Percentiles rank a stretch among this genome's conserved stretches.
These are phyloP conservation scores for Naegleria lovaniensis DNA, from an alignment of 208 protist species.

Conservation along the genomic window DNA sequence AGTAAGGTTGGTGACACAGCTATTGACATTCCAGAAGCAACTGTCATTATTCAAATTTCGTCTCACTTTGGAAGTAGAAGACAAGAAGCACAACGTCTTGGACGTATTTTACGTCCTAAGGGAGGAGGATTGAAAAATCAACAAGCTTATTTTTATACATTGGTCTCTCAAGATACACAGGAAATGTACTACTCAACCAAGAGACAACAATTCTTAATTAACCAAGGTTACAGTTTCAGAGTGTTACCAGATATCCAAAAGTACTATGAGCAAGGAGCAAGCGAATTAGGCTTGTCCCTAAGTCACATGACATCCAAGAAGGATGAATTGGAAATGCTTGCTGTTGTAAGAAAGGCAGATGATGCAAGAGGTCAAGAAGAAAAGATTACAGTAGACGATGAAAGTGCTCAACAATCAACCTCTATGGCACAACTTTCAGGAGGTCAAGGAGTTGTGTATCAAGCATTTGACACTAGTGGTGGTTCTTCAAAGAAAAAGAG, in stretches of 20 bases:
- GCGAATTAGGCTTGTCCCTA: not conserved
- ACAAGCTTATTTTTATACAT: conserved; percentile 98
- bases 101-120: conserved; percentile 85
- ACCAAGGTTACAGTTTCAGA: conserved; percentile 57
- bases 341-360: not conserved
- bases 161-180: conserved; percentile 90
- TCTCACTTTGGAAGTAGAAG: conserved; percentile 88
- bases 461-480: not conserved
- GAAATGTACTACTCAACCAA: conserved; percentile 94
- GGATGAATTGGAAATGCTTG: not conserved
- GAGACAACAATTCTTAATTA: conserved; percentile 95
- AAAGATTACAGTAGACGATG: not conserved
- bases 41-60: conserved; percentile 97
- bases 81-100: conserved; percentile 92
- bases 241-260: not conserved
- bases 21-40: conserved; percentile 97
- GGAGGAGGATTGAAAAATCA: conserved; percentile 47
- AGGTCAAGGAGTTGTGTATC: not conserved
- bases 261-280: not conserved
- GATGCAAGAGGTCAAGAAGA: not conserved
- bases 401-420: not conserved
- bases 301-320: not conserved
- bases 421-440: not conserved
- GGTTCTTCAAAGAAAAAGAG: not conserved
- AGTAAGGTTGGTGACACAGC: conserved; percentile 92